Evolutionary conservation across 306 rosid genomes (phyloP), one percentile per base, ranked within the genome.

Genomic region (Neltuma alba): DNA sequence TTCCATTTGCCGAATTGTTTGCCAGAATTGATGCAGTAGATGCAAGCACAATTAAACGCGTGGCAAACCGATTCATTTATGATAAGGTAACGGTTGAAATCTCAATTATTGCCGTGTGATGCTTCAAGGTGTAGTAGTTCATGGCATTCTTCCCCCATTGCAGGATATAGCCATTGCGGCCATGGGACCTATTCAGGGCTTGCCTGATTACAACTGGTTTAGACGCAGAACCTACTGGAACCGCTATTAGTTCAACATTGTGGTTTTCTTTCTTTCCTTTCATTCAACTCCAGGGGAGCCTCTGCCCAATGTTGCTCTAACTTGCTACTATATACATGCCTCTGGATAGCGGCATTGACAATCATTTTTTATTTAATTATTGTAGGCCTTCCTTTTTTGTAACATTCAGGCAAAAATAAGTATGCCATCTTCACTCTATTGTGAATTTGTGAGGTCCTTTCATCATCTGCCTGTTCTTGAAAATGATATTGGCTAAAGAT

Each of bases 151-250:
- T 77, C 33, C 36, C n/a, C 15, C 58, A 27, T 54, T 61, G 73
- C 90, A 94, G 98, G 98, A 94, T 83, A 21, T 94, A 67, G 97
- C 93, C 28, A 94, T 94, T 80, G 97, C 97, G 9, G 97, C 98
- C 16, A 70, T 92, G 91, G 98, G 98, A 52, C 98, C 98, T 3
- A 76, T 94, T 84, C 92, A 88, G 78, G 76, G 78, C 25, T 85
- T 94, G 85, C 98, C 97, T 1, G 97, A 94, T 86, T 94, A 92
- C 90, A 94, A 94, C 89, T 87, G 94, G 97, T 92, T 94, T 92
- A 94, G 98, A 84, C 97, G 97, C 90, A 86, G 98, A 85, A 94
- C 98, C 71, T 94, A 91, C 93, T 92, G 98, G 98, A 92, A 92
- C 94, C 91, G 97, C 74, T 92, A 94, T 74, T 94, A 92, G 94